Evolutionary conservation across 371 early-diverging fungal species (phyloP), one percentile per base, ranked within the genome.

Genomic region (Rhizomucor pusillus): DNA sequence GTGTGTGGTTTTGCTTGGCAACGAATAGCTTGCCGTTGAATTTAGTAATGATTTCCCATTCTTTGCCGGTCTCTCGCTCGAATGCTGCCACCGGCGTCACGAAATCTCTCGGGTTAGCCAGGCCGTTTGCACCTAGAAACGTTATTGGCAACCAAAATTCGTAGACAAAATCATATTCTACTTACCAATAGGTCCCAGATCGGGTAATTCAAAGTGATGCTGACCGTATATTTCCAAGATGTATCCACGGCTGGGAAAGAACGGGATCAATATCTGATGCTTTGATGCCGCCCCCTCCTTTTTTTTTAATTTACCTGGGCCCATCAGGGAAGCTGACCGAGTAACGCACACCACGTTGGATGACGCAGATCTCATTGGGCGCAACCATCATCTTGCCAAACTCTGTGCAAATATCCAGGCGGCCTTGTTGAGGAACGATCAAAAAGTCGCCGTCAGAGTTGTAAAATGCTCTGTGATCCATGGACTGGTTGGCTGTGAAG

Each of bases 81-180:
- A 84, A 97, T 12, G 73, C 68, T 10, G 98, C 98, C 5, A 73
- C 66, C 12, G 98, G 98, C 20, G 90, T 87, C 63, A 87, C 71
- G 69, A 98, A 97, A 67, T 98, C 95, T 54, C 96, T 88, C 13
- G 93, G 88, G 65, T 94, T 93, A 39, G 98, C 98, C 2, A 98
- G 84, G 4, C 97, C 97, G 69, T 97, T 98, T 25, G 98, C 90
- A 41, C 82, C 81, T 77, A 52, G 14, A 10, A 40, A 29, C 3
- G 7, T 29, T 29, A 29, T n/a, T n/a, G n/a, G n/a, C n/a, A n/a
- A n/a, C n/a, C n/a, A n/a, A n/a, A n/a, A n/a, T n/a, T n/a, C n/a
- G n/a, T n/a, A n/a, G n/a, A 20, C 16, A n/a, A n/a, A n/a, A n/a
- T n/a, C n/a, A n/a, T n/a, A n/a, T n/a, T 29, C 29, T 29, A n/a